Conservation (phyloP, 257 asterid genomes). For the Cynanchum wilfordii region DNA sequence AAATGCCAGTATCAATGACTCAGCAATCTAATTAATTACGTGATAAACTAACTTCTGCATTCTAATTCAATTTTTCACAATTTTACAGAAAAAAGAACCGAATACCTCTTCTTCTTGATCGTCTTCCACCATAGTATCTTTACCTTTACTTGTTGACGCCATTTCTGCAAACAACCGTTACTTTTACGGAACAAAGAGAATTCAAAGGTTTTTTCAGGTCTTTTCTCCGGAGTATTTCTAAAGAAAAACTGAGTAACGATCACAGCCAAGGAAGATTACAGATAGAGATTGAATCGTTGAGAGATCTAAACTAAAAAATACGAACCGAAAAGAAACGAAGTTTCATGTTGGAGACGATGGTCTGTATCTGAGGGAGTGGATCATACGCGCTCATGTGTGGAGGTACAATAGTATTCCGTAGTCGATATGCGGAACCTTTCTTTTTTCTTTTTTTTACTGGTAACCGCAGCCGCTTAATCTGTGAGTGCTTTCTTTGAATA, state of each 20-base stretch:
- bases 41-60: neutral
- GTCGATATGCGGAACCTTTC: neutral
- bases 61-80: neutral
- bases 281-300: neutral
- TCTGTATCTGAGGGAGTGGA: neutral
- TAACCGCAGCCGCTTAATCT: too few relatives aligned
- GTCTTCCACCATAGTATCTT: constrained; percentile 34
- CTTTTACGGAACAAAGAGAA: neutral
- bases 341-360: neutral
- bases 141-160: constrained; percentile 44
- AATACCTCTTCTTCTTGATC: constrained; percentile 48
- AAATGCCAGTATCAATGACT: neutral
- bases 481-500: too few relatives aligned
- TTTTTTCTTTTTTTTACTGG: too few relatives aligned
- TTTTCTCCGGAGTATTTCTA: neutral
- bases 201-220: neutral
- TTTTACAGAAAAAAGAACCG: neutral
- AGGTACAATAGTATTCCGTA: neutral
- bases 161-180: constrained; percentile 15
- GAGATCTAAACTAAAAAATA: neutral
- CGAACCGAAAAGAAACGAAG: neutral
- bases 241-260: neutral
- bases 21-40: neutral
- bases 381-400: neutral
- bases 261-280: neutral